Evolutionary conservation across 2,329 filamentous ascomycete species (phyloP), one percentile per base, ranked within the genome.

Genomic region (Scorias spongiosa): DNA sequence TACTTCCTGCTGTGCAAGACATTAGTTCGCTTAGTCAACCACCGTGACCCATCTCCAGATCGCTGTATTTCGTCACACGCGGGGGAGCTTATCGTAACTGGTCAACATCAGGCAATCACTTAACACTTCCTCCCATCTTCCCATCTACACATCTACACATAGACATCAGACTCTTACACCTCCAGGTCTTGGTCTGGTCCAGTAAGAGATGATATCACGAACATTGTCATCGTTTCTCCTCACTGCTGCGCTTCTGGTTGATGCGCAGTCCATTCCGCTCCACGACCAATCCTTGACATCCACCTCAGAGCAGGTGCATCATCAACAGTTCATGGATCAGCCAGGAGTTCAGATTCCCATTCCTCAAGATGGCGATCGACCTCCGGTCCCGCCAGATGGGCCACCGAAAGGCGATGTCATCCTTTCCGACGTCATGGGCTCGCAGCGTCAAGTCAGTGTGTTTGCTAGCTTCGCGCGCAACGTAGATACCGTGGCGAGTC

Each of bases 381-480:
- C 49, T 17, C 11, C 44, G 29, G 28, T 46, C 7, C 34, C 43
- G 1, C 44, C 53, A 18, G 32, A 36, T 36, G 32, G 32, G 12
- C 20, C 38, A 40, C 44, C 47, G n/a, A 50, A 49, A 15, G 44
- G 49, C 51, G 61, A 59, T 28, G 74, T 89, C 29, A 76, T 85
- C 48, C 76, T 96, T 44, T 83, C 81, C 37, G 89, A 96, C 63
- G 80, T 94, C 29, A 79, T 95, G 51, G 81, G 83, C 34, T 80
- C 80, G 51, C 79, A 85, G 44, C 79, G 83, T 53, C 75, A 71
- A 48, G 83, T 94, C 58, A 87, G 85, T 50, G 80, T 88, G 52
- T 96, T 95, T 64, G 82, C 85, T 28, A 78, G 79, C 37, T 78
- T 93, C 56, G 80, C 81, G 5, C 78, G 87, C 46, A 81, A 89